These are phyloP conservation scores for Trametes pubescens DNA, from an alignment of 1,284 basidiomycete genomes.

Conservation along the genomic window DNA sequence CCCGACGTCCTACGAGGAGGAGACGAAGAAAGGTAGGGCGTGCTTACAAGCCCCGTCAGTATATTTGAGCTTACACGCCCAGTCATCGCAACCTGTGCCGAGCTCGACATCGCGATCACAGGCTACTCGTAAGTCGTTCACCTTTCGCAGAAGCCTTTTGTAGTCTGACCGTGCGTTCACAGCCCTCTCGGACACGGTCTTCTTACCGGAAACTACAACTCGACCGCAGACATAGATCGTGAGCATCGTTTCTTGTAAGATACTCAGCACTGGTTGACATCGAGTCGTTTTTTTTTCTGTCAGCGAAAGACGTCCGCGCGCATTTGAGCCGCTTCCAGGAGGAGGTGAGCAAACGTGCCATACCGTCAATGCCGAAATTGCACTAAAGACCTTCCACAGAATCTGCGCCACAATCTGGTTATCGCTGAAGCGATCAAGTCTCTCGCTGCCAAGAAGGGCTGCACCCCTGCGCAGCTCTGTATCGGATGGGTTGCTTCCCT, in stretches of 20 bases:
- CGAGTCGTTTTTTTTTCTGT: too few species aligned
- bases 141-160: not conserved
- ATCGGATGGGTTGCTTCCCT: constrained; percentile 66
- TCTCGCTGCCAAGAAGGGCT: constrained; percentile 56
- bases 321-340: constrained; percentile 46
- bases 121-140: constrained; percentile 57
- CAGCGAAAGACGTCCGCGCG: constrained; percentile 48
- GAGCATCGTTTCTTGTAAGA: not conserved
- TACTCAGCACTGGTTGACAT: too few species aligned
- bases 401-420: constrained; percentile 61
- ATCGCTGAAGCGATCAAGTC: constrained; percentile 57
- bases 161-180: not conserved
- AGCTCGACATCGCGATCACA: constrained; percentile 58
- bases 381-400: constrained; percentile 34
- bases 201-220: constrained; percentile 59
- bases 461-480: constrained; percentile 63
- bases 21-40: constrained; percentile 49
- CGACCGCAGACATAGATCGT: constrained; percentile 53
- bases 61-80: constrained; percentile 4
- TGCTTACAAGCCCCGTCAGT: not conserved
- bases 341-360: constrained; percentile 34
- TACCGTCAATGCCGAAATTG: not conserved
- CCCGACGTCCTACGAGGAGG: constrained; percentile 58
- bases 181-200: constrained; percentile 65
- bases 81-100: constrained; percentile 50